Evolutionary conservation across 768 basidiomycete genomes (phyloP).

Genomic region (Tubosaeta sp.): DNA sequence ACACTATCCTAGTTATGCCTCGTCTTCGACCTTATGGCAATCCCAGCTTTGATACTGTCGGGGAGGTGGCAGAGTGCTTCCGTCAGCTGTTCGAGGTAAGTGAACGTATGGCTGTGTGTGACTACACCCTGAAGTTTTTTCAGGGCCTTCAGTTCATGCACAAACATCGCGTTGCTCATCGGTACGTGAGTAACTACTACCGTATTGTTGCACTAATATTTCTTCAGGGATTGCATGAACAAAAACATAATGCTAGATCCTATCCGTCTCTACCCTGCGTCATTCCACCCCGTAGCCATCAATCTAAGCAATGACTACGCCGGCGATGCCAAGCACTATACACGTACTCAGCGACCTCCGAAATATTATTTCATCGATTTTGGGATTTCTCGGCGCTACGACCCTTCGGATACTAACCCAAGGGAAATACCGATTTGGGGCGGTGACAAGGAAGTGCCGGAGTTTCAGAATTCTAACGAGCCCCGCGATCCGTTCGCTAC

Average conservation of each 20-base stretch:
- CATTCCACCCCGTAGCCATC: constrained; percentile 22
- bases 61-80: not conserved
- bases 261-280: constrained; percentile 18
- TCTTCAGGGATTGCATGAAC: constrained; percentile 22
- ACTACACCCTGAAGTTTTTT: not conserved
- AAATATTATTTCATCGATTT: constrained; percentile 38
- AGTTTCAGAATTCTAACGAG: constrained; percentile 24
- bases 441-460: constrained; percentile 41
- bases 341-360: constrained; percentile 26
- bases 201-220: constrained; percentile 10
- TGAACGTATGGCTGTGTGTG: not conserved
- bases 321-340: constrained; percentile 20
- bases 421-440: constrained; percentile 31
- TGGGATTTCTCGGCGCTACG: constrained; percentile 31
- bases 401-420: constrained; percentile 21
- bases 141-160: not conserved
- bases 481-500: constrained; percentile 38
- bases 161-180: too few species aligned
- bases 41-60: not conserved
- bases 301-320: constrained; percentile 12
- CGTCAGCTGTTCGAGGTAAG: not conserved
- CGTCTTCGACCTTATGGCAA: constrained; percentile 17
- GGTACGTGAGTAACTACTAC: too few species aligned
- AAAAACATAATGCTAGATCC: constrained; percentile 34
- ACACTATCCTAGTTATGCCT: constrained; percentile 28